phyloP scores from a whole-genome alignment of 148 eudicot species.

The Rheum nobile region DNA sequence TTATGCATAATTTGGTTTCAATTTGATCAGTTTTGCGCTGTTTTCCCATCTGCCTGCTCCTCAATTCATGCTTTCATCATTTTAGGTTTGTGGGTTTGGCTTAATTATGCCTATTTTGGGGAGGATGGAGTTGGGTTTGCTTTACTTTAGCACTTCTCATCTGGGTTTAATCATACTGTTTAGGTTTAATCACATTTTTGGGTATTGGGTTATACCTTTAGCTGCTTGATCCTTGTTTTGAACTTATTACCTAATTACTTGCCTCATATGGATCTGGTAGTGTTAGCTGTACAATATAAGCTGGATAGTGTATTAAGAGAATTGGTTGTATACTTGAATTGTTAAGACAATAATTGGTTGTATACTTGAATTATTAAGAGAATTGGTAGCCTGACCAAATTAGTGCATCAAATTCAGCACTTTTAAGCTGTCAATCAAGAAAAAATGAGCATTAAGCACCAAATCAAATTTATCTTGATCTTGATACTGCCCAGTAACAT shows the following conservation, averaged over 20 bases:
- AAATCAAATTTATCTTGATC: neutral
- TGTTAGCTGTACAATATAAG: neutral
- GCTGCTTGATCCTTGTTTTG: neutral
- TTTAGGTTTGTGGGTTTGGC: conserved; percentile 1
- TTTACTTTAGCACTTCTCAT: neutral
- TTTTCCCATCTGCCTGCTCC: neutral
- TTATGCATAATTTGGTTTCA: neutral
- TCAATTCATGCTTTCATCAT: neutral
- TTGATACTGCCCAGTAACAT: neutral
- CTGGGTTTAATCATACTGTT: neutral
- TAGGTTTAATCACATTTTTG: neutral
- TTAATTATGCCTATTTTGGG: neutral
- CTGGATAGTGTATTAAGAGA: neutral
- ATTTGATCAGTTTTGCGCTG: neutral
- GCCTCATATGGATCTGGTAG: neutral
- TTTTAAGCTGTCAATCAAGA: neutral
- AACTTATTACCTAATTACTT: neutral
- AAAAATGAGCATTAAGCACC: neutral
- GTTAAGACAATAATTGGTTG: neutral
- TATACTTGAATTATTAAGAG: neutral
- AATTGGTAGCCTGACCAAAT: neutral
- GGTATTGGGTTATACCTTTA: neutral
- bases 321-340: neutral
- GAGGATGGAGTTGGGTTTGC: neutral
- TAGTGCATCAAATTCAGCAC: neutral